These are phyloP conservation scores for Mesembryanthemum crystallinum DNA, from an alignment of 148 eudicot species.

Conservation along the genomic window DNA sequence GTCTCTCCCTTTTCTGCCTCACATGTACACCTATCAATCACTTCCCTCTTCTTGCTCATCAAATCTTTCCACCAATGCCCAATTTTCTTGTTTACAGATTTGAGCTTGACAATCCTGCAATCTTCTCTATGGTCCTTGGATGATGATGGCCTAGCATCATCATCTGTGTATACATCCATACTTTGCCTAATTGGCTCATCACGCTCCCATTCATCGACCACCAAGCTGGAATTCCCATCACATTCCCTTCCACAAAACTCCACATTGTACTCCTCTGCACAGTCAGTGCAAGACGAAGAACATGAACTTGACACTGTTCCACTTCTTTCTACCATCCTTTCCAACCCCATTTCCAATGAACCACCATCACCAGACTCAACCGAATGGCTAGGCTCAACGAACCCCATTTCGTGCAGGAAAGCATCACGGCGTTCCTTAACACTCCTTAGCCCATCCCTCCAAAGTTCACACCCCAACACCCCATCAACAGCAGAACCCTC, in stretches of 20 bases:
- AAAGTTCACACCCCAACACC: slow-evolving; percentile 38
- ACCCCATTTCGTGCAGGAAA: slow-evolving; percentile 56
- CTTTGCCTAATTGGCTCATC: slow-evolving; percentile 11
- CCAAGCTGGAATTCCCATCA: slow-evolving; percentile 33
- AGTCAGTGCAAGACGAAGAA: slow-evolving; percentile 12
- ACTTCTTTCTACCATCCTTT: slow-evolving; percentile 30
- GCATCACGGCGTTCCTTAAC: slow-evolving; percentile 53
- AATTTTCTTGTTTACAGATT: slow-evolving; percentile 30
- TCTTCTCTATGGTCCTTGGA: slow-evolving; percentile 12
- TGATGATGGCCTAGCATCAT: neutral
- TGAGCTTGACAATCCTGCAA: neutral
- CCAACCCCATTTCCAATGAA: slow-evolving; percentile 22
- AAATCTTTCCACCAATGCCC: slow-evolving; percentile 54
- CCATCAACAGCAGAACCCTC: slow-evolving; percentile 34
- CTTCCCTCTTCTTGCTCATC: slow-evolving; percentile 32
- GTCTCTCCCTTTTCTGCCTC: neutral
- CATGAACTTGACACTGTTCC: slow-evolving; percentile 38
- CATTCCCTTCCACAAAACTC: slow-evolving; percentile 29
- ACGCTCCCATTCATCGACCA: slow-evolving; percentile 36
- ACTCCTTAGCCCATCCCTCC: slow-evolving; percentile 58
- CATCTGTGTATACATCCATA: slow-evolving; percentile 7
- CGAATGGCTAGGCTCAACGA: slow-evolving; percentile 25
- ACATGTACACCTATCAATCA: slow-evolving; percentile 8
- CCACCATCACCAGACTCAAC: neutral
- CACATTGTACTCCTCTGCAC: slow-evolving; percentile 11